A percentile compares a stretch with the other conserved stretches of the same genome.
These are phyloP conservation scores for Phytophthora idaei DNA, from an alignment of 352 stramenopile genomes.

Conservation along the genomic window DNA sequence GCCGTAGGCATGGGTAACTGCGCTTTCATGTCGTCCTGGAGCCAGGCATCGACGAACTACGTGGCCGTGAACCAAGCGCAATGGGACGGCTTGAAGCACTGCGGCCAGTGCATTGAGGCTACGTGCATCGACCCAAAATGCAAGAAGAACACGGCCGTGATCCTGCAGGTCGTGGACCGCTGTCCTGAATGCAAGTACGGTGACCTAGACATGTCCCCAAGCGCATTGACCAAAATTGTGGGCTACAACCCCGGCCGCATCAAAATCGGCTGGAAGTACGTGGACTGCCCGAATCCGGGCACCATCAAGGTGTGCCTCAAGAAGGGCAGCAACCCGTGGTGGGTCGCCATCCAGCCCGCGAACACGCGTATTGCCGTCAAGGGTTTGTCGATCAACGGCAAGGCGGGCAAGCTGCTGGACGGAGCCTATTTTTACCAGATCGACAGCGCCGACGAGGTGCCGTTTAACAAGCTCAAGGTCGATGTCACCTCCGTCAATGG, in stretches of 20 bases:
- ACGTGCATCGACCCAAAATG: slow-evolving; percentile 36
- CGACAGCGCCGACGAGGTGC: slow-evolving; percentile 21
- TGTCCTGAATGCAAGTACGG: slow-evolving; percentile 31
- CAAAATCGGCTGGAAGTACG: slow-evolving; percentile 39
- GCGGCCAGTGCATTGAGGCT: slow-evolving; percentile 34
- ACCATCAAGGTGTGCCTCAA: slow-evolving; percentile 39
- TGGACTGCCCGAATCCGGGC: slow-evolving; percentile 33
- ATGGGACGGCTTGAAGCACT: slow-evolving; percentile 33
- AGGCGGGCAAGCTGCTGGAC: slow-evolving; percentile 26
- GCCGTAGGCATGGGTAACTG: slow-evolving; percentile 28
- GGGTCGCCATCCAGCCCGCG: slow-evolving; percentile 32
- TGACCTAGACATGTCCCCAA: slow-evolving; percentile 33
- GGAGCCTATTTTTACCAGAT: slow-evolving; percentile 36
- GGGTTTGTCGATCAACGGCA: slow-evolving; percentile 32
- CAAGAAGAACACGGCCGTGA: slow-evolving; percentile 29
- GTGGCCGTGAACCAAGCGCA: slow-evolving; percentile 34
- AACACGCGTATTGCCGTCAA: slow-evolving; percentile 30
- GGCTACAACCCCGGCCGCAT: slow-evolving; percentile 34
- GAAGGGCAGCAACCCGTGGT: slow-evolving; percentile 32
- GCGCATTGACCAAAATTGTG: slow-evolving; percentile 32
- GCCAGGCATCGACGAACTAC: slow-evolving; percentile 30
- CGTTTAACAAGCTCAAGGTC: slow-evolving; percentile 32
- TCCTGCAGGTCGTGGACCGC: slow-evolving; percentile 32
- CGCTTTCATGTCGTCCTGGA: slow-evolving; percentile 33
- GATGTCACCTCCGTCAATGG: slow-evolving; percentile 24